Evolutionary conservation across 139 green algal species (phyloP), one percentile per base, ranked within the genome.

Genomic region (Chlamydomonas asymmetrica): DNA sequence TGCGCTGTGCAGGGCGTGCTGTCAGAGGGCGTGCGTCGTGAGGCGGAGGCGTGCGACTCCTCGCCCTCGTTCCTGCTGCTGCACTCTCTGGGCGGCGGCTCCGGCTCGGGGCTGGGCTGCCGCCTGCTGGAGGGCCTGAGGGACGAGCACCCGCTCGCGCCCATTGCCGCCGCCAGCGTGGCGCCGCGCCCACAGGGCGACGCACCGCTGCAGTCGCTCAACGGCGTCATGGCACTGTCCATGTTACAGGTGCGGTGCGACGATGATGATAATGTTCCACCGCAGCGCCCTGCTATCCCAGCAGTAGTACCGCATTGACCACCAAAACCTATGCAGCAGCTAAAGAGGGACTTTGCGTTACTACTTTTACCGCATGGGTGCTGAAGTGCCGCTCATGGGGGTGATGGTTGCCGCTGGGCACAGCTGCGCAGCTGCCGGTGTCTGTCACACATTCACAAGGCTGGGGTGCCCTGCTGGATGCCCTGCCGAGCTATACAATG

Each of bases 181-280:
- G 76, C 73, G 6, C 80, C 80, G n/a, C 48, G 80, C 5, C 25
- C 65, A 0, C 75, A 73, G 61, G 81, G 81, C 6, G 81, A 87
- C 68, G 79, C 81, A n/a, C 73, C 81, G 23, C 70, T 87, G 81
- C 81, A 87, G 73, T 78, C 62, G 66, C 62, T 87, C 3, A 87
- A 87, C 63, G 45, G 32, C 16, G 57, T 76, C 1, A 81, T 87
- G 76, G 67, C 81, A 16, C 77, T 87, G 50, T 83, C 75, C 45
- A 82, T 87, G 57, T 57, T 87, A 35, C 81, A 83, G 54, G 69
- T 45, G 25, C 22, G 34, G 35, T 31, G 39, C 5, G 3, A 16
- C 34, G 49, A 13, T 20, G 25, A 29, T 8, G 54, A 13, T 20
- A 5, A 29, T 52, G 45, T 52, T 10, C 10, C 45, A 25, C 16